Conservation (phyloP, 129 eudicot genomes). For the Saussurea involucrata region DNA sequence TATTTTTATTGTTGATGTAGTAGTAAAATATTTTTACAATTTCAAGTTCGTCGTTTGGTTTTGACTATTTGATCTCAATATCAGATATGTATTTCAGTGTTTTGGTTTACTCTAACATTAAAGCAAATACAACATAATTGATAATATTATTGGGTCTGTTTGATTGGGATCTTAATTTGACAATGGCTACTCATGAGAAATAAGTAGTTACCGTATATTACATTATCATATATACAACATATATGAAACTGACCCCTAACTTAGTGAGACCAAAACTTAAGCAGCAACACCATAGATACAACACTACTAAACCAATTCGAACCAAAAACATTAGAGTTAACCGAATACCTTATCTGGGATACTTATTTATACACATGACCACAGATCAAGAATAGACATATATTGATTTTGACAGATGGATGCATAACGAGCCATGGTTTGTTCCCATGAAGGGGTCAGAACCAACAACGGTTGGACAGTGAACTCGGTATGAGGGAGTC, state of each 20-base stretch:
- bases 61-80: too few relatives aligned
- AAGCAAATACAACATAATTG: too few relatives aligned
- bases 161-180: not conserved
- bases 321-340: not conserved
- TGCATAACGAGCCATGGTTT: slow-evolving; percentile 63
- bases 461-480: slow-evolving; percentile 53
- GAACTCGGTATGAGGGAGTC: slow-evolving; percentile 87
- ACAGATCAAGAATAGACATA: not conserved
- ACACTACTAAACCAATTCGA: not conserved
- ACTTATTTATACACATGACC: not conserved
- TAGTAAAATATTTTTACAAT: too few relatives aligned
- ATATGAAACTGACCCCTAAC: not conserved
- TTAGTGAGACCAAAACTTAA: not conserved
- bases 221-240: not conserved
- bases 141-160: too few relatives aligned
- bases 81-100: too few relatives aligned
- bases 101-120: too few relatives aligned
- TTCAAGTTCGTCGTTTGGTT: too few relatives aligned
- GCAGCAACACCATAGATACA: not conserved
- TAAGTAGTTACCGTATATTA: not conserved
- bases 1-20: too few relatives aligned
- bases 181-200: not conserved
- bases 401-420: not conserved
- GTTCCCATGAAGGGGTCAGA: slow-evolving; percentile 77
- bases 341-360: not conserved